Evolutionary conservation across 331 rosid genomes (phyloP).

Genomic region (Saraca asoca): DNA sequence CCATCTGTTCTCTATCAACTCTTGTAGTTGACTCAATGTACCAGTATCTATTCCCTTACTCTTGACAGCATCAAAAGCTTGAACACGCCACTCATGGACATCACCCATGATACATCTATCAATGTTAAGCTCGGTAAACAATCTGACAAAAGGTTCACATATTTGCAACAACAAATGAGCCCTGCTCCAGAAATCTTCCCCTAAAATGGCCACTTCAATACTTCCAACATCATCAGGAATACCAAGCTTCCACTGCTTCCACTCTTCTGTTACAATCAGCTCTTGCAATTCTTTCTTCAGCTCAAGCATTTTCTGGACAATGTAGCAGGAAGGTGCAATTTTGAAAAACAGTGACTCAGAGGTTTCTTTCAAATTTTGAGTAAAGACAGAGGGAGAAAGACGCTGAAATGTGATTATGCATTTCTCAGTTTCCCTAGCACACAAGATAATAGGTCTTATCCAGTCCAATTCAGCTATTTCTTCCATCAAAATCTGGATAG

Average conservation of each 20-base stretch:
- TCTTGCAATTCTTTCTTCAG: constrained; percentile 47
- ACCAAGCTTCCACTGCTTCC: constrained; percentile 62
- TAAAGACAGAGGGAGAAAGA: constrained; percentile 33
- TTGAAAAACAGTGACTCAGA: constrained; percentile 33
- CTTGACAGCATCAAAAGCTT: constrained; percentile 48
- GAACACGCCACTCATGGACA: constrained; percentile 55
- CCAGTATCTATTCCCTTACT: constrained; percentile 38
- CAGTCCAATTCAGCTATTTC: constrained; percentile 58
- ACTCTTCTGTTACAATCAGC: constrained; percentile 44
- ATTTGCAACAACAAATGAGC: constrained; percentile 43
- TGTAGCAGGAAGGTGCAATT: constrained; percentile 48
- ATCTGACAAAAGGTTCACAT: constrained; percentile 50
- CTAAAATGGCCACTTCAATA: constrained; percentile 48
- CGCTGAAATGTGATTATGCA: constrained; percentile 43
- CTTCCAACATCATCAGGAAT: constrained; percentile 35
- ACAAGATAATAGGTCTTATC: constrained; percentile 42
- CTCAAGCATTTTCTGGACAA: constrained; percentile 46
- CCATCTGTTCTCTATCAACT: constrained; percentile 58
- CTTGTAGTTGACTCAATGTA: constrained; percentile 46
- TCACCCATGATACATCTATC: constrained; percentile 56
- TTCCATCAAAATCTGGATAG: constrained; percentile 51
- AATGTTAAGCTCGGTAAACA: constrained; percentile 40
- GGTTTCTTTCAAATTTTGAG: constrained; percentile 38
- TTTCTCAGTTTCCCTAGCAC: constrained; percentile 56
- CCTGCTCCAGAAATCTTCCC: constrained; percentile 51